phyloP scores from a whole-genome alignment of 176 grass and related monocot species.

The Aechmea fasciata region DNA sequence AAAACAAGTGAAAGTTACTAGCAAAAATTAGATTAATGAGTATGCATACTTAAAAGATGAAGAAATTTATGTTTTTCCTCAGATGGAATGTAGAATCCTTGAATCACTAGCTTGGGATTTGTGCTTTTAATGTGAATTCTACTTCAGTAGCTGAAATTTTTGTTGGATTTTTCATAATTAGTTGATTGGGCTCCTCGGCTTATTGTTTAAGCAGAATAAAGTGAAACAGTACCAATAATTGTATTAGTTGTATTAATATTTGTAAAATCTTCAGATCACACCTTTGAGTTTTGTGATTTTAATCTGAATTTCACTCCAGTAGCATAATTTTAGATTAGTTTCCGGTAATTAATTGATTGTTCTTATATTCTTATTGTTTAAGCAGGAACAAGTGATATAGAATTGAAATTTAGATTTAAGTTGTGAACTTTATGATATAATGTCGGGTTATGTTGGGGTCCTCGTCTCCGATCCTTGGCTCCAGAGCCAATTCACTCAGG shows the following conservation, averaged over 20 bases:
- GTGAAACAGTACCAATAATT: not conserved
- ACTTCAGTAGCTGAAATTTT: not conserved
- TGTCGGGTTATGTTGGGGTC: slow-evolving; percentile 82
- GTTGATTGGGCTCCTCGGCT: not conserved
- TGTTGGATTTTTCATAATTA: not conserved
- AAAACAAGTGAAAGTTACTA: no score
- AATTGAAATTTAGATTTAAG: no score
- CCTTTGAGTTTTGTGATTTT: no score
- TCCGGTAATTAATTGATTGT: no score
- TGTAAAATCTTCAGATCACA: not conserved
- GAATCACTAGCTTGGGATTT: not conserved
- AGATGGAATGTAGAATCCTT: not conserved
- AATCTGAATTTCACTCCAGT: no score
- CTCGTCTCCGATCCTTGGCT: slow-evolving; percentile 91
- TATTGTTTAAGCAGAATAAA: not conserved
- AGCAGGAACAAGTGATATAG: no score
- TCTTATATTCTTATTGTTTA: no score
- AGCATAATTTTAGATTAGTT: no score
- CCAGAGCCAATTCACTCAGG: slow-evolving; percentile 96
- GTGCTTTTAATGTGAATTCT: not conserved
- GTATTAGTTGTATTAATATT: no score
- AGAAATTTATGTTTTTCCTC: not conserved
- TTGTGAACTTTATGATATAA: slow-evolving; percentile 5
- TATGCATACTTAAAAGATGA: no score
- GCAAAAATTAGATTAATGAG: no score